Evolutionary conservation across 805 yeast genomes (phyloP).

Genomic region (Candida insectalens): DNA sequence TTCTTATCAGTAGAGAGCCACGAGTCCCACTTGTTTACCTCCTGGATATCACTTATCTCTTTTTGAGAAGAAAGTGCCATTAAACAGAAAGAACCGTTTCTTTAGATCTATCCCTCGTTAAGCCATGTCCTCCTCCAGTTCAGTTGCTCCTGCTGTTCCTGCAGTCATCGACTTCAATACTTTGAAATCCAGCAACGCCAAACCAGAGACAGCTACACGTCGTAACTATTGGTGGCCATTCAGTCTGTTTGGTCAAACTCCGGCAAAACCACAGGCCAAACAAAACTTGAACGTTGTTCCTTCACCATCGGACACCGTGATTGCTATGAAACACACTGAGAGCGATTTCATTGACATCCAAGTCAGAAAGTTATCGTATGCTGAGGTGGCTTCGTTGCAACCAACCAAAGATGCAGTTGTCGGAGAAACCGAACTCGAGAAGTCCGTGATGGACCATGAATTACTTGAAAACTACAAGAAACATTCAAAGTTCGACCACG

Average conservation of each 20-base stretch:
- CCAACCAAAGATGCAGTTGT: constrained; percentile 12
- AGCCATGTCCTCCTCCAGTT: neutral
- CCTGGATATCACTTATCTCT: neutral
- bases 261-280: neutral
- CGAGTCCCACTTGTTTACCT: neutral
- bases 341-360: constrained; percentile 37
- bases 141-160: neutral
- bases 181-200: neutral
- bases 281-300: neutral
- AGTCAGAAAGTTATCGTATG: constrained; percentile 39
- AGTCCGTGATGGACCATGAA: constrained; percentile 24
- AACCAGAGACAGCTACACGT: neutral
- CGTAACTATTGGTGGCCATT: neutral
- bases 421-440: constrained; percentile 22
- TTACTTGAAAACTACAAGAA: constrained; percentile 15
- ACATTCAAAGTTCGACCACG: constrained; percentile 7
- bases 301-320: constrained; percentile 17
- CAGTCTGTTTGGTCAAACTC: neutral
- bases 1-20: too few species aligned
- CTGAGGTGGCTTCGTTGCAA: constrained; percentile 37
- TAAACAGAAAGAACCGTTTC: too few species aligned
- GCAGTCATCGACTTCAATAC: neutral
- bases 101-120: neutral
- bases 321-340: constrained; percentile 26
- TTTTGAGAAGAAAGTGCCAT: too few species aligned